These are phyloP conservation scores for Diplosphaera chodatii DNA, from an alignment of 139 green algal genomes.

Conservation along the genomic window DNA sequence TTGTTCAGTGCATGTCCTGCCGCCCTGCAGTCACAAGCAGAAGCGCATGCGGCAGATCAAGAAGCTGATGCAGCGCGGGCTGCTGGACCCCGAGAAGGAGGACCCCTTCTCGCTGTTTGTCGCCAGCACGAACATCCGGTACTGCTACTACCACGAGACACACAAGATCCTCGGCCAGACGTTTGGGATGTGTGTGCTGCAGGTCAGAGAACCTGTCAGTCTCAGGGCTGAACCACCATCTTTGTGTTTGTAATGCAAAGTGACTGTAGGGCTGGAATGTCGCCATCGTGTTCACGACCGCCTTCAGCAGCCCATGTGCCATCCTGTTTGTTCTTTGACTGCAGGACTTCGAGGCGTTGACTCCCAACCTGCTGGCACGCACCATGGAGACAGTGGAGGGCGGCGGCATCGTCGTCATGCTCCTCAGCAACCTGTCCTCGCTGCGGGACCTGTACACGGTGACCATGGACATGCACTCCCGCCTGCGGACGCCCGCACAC, in stretches of 20 bases:
- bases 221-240: too few species aligned
- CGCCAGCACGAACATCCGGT: slow-evolving; percentile 92
- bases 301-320: too few species aligned
- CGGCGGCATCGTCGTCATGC: slow-evolving; percentile 90
- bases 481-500: slow-evolving; percentile 88
- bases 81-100: slow-evolving; percentile 94
- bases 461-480: slow-evolving; percentile 94
- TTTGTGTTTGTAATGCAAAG: too few species aligned
- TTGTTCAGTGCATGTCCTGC: too few species aligned
- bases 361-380: slow-evolving; percentile 92
- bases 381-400: slow-evolving; percentile 98
- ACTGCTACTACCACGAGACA: slow-evolving; percentile 97
- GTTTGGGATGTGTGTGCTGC: slow-evolving; percentile 97
- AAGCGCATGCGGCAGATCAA: slow-evolving; percentile 96
- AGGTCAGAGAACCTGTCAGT: too few species aligned
- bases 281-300: too few species aligned
- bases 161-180: slow-evolving; percentile 97
- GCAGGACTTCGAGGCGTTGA: slow-evolving; percentile 99
- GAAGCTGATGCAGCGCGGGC: slow-evolving; percentile 87
- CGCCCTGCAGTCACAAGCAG: slow-evolving; percentile 70
- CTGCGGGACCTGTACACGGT: slow-evolving; percentile 92
- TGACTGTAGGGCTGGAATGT: too few species aligned
- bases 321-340: too few species aligned
- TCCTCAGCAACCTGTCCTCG: slow-evolving; percentile 80
- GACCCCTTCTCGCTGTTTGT: slow-evolving; percentile 98